Base-by-base conservation (phyloP, 768 basidiomycete species). In the Neoboletus magnificus region DNA sequence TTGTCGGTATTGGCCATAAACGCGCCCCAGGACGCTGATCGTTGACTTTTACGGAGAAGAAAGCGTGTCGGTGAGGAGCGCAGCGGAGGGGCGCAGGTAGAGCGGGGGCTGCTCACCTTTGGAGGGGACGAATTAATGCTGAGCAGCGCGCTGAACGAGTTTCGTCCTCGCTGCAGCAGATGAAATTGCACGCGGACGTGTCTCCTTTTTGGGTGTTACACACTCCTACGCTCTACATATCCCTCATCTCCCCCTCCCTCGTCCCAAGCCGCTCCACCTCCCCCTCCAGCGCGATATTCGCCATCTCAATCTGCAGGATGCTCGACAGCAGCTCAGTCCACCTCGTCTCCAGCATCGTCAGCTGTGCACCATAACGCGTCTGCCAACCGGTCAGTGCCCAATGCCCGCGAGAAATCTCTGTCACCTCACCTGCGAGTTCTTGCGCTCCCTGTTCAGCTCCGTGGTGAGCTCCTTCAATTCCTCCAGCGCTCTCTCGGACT, bases 241-340 rank as follows among this genome's bases (percentile, higher is more conserved):
- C 77, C 41, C 80, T 77, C 47, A 91, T 76, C 63, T 89, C 87
- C 4, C 76, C 81, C 69, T 87, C 87, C 57, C 72, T 79, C 56
- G 73, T 74, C 62, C 79, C 77, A 50, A 91, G 71, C 37, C 78
- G 73, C 44, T 79, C 82, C 46, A 97, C 78, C 65, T 97, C 93
- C 6, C 77, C 85, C 62, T 94, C 93, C 70, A 97, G 71, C 27
- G 93, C 92, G 40, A 86, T 80, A 68, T 93, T 95, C 18, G 94
- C 96, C 84, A 98, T 86, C 78, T 97, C 95, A 60, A 97, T 89
- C 73, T 98, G 95, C 55, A 98, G 74, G 43, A 95, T 89, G 50
- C 74, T 88, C 51, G 92, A 93, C 53, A 98, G 86, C 45, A 98
- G 77, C 72, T 94, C 91, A 22, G 92, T 95, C 95, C 95, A 98